Evolutionary conservation across 2,329 filamentous ascomycete species (phyloP).

Genomic region (Fusarium nodosum): DNA sequence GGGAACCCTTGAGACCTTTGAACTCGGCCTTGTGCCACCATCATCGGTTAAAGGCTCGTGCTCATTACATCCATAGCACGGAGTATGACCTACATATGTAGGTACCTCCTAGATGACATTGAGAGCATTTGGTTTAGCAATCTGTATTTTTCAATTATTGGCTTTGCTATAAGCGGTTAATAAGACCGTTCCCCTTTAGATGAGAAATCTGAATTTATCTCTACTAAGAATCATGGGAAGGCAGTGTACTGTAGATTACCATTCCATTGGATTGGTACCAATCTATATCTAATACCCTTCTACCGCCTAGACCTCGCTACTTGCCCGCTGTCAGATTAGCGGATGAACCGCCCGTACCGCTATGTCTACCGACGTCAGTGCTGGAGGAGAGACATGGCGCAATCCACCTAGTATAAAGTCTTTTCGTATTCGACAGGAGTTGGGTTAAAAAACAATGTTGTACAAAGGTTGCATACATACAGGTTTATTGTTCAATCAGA

Average conservation of each 20-base stretch:
- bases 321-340: slow-evolving; percentile 31
- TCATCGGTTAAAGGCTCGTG: slow-evolving; percentile 20
- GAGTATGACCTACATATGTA: not conserved
- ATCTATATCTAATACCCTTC: slow-evolving; percentile 12
- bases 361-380: slow-evolving; percentile 10
- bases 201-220: not conserved
- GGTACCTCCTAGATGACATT: not conserved
- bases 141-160: not conserved
- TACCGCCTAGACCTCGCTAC: slow-evolving; percentile 32
- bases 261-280: not conserved
- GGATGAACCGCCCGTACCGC: not conserved
- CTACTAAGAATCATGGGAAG: too few species aligned
- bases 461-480: not conserved
- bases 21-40: slow-evolving; percentile 16
- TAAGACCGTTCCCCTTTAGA: not conserved
- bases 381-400: slow-evolving; percentile 10
- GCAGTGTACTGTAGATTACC: not conserved
- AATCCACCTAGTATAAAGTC: slow-evolving; percentile 6
- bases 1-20: slow-evolving; percentile 29
- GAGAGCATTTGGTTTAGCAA: not conserved
- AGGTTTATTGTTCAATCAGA: not conserved
- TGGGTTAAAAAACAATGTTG: slow-evolving; percentile 3
- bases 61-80: not conserved
- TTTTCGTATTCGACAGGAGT: slow-evolving; percentile 11
- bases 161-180: not conserved